A percentile compares a stretch with the other conserved stretches of the same genome.
Evolutionary conservation across 148 eudicot genomes (phyloP).

Genomic region (Rhododendron henanense): DNA sequence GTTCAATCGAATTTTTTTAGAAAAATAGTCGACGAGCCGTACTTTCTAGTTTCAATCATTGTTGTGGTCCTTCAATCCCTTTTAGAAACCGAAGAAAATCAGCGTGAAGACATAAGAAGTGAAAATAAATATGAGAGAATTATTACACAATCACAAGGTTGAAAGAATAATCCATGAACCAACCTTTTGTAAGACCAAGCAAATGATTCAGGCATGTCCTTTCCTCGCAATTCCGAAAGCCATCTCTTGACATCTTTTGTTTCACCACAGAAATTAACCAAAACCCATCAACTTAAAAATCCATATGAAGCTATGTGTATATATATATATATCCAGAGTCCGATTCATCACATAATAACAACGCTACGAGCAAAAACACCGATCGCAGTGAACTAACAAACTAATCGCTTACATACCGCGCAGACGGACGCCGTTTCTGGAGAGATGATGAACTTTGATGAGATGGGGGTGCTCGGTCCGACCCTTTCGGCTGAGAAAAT

Average conservation of each 20-base stretch:
- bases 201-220: constrained; percentile 48
- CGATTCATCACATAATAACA: neutral
- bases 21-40: neutral
- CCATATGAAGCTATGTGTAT: neutral
- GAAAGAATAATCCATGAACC: neutral
- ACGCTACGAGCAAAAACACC: neutral
- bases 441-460: constrained; percentile 49
- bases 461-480: constrained; percentile 55
- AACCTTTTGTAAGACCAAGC: constrained; percentile 66
- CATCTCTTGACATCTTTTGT: constrained; percentile 56
- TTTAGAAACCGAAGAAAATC: neutral
- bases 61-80: neutral
- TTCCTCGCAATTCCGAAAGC: constrained; percentile 52
- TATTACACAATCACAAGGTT: neutral
- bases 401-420: constrained; percentile 18
- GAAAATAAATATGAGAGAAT: neutral
- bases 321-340: neutral
- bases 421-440: constrained; percentile 43
- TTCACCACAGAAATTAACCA: neutral
- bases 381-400: neutral
- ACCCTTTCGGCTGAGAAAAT: constrained; percentile 51
- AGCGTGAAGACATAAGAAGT: neutral
- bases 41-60: neutral
- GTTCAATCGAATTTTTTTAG: neutral
- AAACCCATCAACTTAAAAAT: neutral